Evolutionary conservation across 2,329 filamentous ascomycete species (phyloP).

Genomic region (Diaporthe vaccinii): DNA sequence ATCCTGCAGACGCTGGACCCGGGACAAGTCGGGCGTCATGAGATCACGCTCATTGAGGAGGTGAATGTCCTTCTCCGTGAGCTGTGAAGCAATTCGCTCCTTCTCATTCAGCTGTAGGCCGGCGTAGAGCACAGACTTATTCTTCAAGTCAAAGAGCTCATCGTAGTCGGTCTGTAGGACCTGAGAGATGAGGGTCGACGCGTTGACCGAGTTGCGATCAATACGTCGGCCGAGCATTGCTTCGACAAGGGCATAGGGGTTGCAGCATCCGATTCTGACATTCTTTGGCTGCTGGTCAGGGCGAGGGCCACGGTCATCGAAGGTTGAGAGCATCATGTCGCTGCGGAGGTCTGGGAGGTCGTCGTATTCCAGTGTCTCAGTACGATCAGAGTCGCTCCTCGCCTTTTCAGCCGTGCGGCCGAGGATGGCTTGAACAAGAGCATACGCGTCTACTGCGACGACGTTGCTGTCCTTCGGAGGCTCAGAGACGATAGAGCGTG

Average conservation of each 20-base stretch:
- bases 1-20: constrained; percentile 52
- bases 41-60: constrained; percentile 58
- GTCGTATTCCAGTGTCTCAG: constrained; percentile 51
- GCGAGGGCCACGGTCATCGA: constrained; percentile 46
- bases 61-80: constrained; percentile 55
- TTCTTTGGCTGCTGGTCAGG: constrained; percentile 54
- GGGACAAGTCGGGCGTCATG: constrained; percentile 58
- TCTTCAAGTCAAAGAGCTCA: constrained; percentile 61
- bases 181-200: constrained; percentile 53
- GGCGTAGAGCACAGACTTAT: constrained; percentile 57
- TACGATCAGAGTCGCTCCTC: constrained; percentile 45
- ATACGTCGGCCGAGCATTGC: constrained; percentile 58
- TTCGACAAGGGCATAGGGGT: constrained; percentile 60
- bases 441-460: constrained; percentile 51
- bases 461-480: constrained; percentile 41
- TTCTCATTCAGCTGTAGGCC: constrained; percentile 57
- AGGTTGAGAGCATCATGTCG: constrained; percentile 46
- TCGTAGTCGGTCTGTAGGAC: constrained; percentile 62
- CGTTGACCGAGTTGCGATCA: constrained; percentile 50
- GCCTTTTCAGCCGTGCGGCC: constrained; percentile 49
- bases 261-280: constrained; percentile 56
- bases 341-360: constrained; percentile 45
- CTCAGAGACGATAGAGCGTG: constrained; percentile 35
- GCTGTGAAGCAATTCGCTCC: constrained; percentile 53
- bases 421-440: constrained; percentile 55